These are phyloP conservation scores for Herpetospermum pedunculosum DNA, from an alignment of 306 rosid species.

Conservation along the genomic window DNA sequence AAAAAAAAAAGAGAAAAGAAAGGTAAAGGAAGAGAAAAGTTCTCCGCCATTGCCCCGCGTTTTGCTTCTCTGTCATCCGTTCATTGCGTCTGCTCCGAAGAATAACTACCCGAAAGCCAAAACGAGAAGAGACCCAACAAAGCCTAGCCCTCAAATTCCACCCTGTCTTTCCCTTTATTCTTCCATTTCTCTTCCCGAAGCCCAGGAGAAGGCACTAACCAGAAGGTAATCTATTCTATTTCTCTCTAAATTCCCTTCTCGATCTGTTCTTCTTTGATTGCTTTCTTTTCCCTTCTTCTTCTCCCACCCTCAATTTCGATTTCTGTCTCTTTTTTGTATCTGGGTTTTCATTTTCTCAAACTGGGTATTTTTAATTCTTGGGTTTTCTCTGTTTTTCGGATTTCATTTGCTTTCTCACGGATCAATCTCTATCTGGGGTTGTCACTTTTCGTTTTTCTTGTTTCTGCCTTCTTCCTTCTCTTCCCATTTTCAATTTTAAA, in stretches of 20 bases:
- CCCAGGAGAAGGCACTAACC: conserved; percentile 9
- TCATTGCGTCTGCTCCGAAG: conserved; percentile 7
- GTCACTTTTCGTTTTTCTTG: neutral
- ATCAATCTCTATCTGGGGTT: neutral
- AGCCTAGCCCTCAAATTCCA: neutral
- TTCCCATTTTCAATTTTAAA: neutral
- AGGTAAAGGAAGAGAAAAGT: neutral
- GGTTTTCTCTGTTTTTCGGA: neutral
- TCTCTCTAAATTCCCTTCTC: neutral
- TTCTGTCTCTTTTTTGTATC: neutral
- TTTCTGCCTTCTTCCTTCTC: neutral
- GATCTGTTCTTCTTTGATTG: neutral
- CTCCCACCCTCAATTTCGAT: neutral
- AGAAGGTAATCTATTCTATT: neutral
- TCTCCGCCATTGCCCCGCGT: neutral
- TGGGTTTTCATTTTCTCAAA: neutral
- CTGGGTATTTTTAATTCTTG: neutral
- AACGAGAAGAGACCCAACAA: neutral
- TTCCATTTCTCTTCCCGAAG: neutral
- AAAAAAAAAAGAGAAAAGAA: neutral
- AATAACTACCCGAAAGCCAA: conserved; percentile 6
- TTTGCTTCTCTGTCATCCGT: conserved; percentile 10
- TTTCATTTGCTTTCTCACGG: neutral
- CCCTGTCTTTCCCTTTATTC: conserved; percentile 2
- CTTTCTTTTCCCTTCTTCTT: neutral